Conservation (phyloP, 768 basidiomycete genomes). For the Gloeostereum incarnatum region DNA sequence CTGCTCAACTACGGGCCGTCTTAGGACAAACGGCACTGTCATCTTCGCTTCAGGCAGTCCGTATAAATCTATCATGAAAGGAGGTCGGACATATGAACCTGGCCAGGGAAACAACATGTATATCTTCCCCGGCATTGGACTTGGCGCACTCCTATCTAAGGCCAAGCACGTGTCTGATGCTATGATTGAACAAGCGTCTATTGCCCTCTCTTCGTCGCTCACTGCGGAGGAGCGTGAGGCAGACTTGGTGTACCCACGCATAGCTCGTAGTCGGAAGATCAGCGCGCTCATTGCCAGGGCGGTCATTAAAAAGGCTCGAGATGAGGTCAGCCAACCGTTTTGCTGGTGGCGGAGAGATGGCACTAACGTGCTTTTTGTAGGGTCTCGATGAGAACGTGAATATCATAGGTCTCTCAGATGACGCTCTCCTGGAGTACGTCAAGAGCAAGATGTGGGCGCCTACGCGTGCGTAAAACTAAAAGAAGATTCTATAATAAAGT, state of each 20-base stretch:
- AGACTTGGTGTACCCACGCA: constrained; percentile 60
- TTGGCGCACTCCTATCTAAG: constrained; percentile 52
- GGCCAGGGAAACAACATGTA: constrained; percentile 97
- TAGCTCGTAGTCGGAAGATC: constrained; percentile 57
- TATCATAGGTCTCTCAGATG: constrained; percentile 38
- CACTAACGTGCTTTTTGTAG: constrained; percentile 14
- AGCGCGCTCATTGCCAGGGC: constrained; percentile 50
- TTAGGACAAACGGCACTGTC: constrained; percentile 63
- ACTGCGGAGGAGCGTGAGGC: constrained; percentile 42
- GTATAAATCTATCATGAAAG: constrained; percentile 55
- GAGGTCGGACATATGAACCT: constrained; percentile 52
- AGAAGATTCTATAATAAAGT: too few species aligned
- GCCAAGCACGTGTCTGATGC: constrained; percentile 51
- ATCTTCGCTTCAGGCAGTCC: constrained; percentile 89
- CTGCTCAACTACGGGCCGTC: too few species aligned
- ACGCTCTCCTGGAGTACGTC: constrained; percentile 37
- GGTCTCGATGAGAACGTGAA: constrained; percentile 34
- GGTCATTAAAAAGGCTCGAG: constrained; percentile 58
- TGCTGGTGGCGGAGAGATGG: neutral
- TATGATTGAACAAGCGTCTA: constrained; percentile 62
- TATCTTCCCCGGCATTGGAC: constrained; percentile 62
- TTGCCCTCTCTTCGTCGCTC: constrained; percentile 51
- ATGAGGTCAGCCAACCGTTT: constrained; percentile 32
- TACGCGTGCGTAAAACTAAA: too few species aligned
- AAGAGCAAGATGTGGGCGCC: constrained; percentile 52